Conservation (phyloP, 139 green algal genomes). For the Picochlorum sp. region DNA sequence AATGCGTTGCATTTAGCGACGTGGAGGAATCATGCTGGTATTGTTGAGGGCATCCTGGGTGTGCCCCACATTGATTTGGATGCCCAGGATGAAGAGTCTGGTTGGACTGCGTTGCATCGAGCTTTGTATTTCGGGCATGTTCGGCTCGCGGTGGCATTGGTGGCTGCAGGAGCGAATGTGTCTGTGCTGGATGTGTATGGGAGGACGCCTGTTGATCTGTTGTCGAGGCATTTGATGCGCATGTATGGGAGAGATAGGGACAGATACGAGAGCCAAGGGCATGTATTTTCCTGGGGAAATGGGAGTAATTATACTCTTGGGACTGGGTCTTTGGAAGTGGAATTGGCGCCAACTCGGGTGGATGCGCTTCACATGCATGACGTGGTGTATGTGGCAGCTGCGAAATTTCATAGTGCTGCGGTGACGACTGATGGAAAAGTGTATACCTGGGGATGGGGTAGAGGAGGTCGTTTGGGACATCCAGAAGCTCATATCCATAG, state of each 20-base stretch:
- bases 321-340: slow-evolving; percentile 47
- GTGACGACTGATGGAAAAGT: slow-evolving; percentile 59
- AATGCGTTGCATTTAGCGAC: slow-evolving; percentile 29
- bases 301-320: slow-evolving; percentile 90
- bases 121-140: slow-evolving; percentile 83
- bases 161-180: slow-evolving; percentile 40
- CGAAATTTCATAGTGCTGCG: slow-evolving; percentile 82
- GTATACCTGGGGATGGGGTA: slow-evolving; percentile 79
- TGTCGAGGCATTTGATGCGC: slow-evolving; percentile 48
- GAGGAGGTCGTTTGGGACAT: slow-evolving; percentile 80
- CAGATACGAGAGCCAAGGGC: slow-evolving; percentile 2
- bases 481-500: slow-evolving; percentile 72
- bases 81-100: slow-evolving; percentile 51
- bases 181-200: slow-evolving; percentile 32
- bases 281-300: slow-evolving; percentile 79
- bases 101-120: slow-evolving; percentile 75
- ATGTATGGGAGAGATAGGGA: slow-evolving; percentile 16
- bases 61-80: slow-evolving; percentile 34
- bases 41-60: slow-evolving; percentile 42
- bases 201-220: slow-evolving; percentile 54
- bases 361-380: slow-evolving; percentile 39
- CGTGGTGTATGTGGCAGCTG: slow-evolving; percentile 48
- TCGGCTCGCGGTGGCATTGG: slow-evolving; percentile 45
- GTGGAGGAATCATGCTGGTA: slow-evolving; percentile 47
- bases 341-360: slow-evolving; percentile 42